phyloP scores from a whole-genome alignment of 106 monocot species.

The Apostasia ramifera region DNA sequence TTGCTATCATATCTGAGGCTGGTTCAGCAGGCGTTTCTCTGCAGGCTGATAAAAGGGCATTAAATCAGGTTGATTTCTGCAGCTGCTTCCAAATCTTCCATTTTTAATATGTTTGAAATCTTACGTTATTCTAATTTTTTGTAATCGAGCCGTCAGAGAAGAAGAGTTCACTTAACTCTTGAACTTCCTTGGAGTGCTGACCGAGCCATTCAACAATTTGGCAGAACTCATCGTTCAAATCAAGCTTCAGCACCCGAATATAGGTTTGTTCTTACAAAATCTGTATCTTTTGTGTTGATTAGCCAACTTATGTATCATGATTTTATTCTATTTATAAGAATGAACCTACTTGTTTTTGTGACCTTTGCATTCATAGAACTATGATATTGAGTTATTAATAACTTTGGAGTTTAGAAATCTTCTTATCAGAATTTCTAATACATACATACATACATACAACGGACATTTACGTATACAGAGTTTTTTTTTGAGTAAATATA shows the following conservation, averaged over 20 bases:
- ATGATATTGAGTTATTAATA: too few species aligned
- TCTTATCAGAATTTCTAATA: too few species aligned
- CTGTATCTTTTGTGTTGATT: too few species aligned
- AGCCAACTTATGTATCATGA: too few species aligned
- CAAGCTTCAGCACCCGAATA: conserved; percentile 97
- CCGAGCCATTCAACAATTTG: conserved; percentile 98
- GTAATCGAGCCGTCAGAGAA: conserved; percentile 33
- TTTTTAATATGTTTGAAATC: not conserved
- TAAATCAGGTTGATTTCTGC: conserved; percentile 67
- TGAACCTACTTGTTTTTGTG: too few species aligned
- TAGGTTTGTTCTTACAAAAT: conserved; percentile 29
- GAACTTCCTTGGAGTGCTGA: conserved; percentile 99
- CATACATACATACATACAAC: too few species aligned
- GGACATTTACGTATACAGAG: too few species aligned
- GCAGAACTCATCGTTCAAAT: conserved; percentile 96
- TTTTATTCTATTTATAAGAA: too few species aligned
- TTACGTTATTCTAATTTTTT: not conserved
- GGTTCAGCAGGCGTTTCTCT: conserved; percentile 98
- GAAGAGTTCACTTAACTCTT: conserved; percentile 94
- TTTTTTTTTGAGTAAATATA: too few species aligned
- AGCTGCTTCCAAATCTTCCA: conserved; percentile 6
- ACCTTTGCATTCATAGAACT: too few species aligned
- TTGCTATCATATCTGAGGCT: conserved; percentile 98
- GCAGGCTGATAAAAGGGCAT: conserved; percentile 90
- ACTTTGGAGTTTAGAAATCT: too few species aligned